Conservation (phyloP, 139 green algal species). For the Asterochloris erici region DNA sequence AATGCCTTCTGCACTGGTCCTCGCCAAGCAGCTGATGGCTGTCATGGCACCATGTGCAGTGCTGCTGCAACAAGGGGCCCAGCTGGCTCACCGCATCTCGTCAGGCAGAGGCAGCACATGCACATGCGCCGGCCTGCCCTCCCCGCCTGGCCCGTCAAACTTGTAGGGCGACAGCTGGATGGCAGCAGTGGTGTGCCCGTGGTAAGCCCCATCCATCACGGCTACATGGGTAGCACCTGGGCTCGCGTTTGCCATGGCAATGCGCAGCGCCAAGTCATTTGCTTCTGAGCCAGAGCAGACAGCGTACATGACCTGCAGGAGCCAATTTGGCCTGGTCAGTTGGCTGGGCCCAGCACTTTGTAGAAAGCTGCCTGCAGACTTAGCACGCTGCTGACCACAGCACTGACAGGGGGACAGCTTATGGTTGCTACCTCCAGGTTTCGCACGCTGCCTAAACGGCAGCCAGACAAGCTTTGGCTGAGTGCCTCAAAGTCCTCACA, state of each 20-base stretch:
- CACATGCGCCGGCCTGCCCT: slow-evolving; percentile 37
- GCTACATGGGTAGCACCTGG: slow-evolving; percentile 41
- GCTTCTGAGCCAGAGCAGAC: slow-evolving; percentile 64
- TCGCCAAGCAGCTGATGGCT: too few relatives aligned
- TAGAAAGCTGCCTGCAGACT: too few relatives aligned
- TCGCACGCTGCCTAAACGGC: too few relatives aligned
- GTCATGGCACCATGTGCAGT: too few relatives aligned
- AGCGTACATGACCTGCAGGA: slow-evolving; percentile 51
- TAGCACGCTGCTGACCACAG: too few relatives aligned
- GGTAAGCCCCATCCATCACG: slow-evolving; percentile 70
- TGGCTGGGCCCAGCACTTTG: too few relatives aligned
- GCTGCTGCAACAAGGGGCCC: slow-evolving; percentile 4
- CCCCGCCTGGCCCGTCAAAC: slow-evolving; percentile 61
- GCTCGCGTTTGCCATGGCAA: slow-evolving; percentile 23
- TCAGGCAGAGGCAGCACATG: slow-evolving; percentile 54
- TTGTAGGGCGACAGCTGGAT: slow-evolving; percentile 68
- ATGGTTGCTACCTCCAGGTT: too few relatives aligned
- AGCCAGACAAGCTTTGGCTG: too few relatives aligned
- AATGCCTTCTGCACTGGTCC: too few relatives aligned
- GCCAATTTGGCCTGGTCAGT: too few relatives aligned
- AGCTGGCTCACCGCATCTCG: slow-evolving; percentile 11
- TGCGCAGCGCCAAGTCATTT: slow-evolving; percentile 72
- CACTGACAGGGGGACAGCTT: too few relatives aligned
- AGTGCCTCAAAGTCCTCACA: background rate
- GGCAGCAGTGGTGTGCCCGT: slow-evolving; percentile 62